Evolutionary conservation across 805 yeast species (phyloP).

Genomic region (Diddensiella santjacobensis): DNA sequence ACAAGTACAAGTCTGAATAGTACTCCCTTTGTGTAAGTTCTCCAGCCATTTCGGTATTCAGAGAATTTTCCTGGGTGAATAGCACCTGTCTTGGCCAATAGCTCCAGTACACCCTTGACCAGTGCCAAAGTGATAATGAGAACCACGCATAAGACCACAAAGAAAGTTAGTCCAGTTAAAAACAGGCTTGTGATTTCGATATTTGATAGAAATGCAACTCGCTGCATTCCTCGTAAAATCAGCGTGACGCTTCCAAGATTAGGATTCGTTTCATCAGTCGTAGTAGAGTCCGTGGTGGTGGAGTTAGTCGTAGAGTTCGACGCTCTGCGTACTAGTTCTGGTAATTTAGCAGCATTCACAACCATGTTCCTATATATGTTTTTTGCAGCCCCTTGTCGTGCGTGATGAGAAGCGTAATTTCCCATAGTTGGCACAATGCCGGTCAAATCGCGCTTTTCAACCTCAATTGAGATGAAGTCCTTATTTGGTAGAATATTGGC

Average conservation of each 20-base stretch:
- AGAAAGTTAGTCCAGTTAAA: constrained; percentile 81
- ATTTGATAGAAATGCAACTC: constrained; percentile 79
- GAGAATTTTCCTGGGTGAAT: constrained; percentile 62
- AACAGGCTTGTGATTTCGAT: constrained; percentile 86
- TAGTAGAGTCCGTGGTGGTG: constrained; percentile 23
- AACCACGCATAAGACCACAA: constrained; percentile 69
- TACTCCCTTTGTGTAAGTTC: constrained; percentile 80
- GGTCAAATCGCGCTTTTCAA: constrained; percentile 43
- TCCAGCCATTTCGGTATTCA: constrained; percentile 81
- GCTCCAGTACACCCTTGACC: constrained; percentile 69
- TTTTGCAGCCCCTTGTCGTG: constrained; percentile 9
- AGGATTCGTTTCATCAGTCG: constrained; percentile 52
- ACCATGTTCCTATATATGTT: constrained; percentile 16
- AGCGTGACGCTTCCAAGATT: constrained; percentile 63
- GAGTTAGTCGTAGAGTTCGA: constrained; percentile 14
- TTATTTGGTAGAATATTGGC: constrained; percentile 67
- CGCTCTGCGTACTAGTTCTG: constrained; percentile 11
- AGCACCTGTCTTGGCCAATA: constrained; percentile 53
- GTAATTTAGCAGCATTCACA: constrained; percentile 2
- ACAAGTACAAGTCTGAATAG: constrained; percentile 76
- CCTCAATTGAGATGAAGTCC: constrained; percentile 71
- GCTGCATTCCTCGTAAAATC: constrained; percentile 83
- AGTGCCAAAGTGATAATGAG: constrained; percentile 46
- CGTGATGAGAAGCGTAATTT: constrained; percentile 13
- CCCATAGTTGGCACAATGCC: constrained; percentile 18